phyloP scores from a whole-genome alignment of 1,139 yeast genomes.

The Dujonia santamariae region DNA sequence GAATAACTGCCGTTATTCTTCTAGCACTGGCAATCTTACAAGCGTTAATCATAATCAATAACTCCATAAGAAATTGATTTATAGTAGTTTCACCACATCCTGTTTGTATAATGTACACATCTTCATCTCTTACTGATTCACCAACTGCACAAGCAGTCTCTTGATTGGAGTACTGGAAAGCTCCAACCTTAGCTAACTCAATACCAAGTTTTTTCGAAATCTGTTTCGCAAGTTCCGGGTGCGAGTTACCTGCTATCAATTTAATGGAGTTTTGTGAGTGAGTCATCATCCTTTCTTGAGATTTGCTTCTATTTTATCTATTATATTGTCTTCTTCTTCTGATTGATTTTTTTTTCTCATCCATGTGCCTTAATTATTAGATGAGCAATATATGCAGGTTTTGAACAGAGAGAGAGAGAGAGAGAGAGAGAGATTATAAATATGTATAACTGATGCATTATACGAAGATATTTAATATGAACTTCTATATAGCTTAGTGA shows the following conservation, averaged over 20 bases:
- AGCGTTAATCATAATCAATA: slow-evolving; percentile 89
- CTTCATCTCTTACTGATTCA: slow-evolving; percentile 96
- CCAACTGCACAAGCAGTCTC: slow-evolving; percentile 93
- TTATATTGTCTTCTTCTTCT: too few species aligned
- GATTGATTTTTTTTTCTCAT: not conserved
- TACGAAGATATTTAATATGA: too few species aligned
- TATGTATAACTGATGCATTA: too few species aligned
- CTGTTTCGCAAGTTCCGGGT: slow-evolving; percentile 71
- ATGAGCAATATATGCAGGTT: slow-evolving; percentile 3
- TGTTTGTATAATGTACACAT: slow-evolving; percentile 86
- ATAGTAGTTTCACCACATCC: slow-evolving; percentile 76
- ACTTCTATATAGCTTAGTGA: too few species aligned
- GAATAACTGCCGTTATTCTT: slow-evolving; percentile 91
- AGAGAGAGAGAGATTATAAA: too few species aligned
- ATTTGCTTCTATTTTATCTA: too few species aligned
- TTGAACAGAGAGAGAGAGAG: not conserved
- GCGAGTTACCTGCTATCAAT: slow-evolving; percentile 85
- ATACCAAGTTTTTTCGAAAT: slow-evolving; percentile 63
- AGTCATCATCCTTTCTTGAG: slow-evolving; percentile 5
- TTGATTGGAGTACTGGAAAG: slow-evolving; percentile 70
- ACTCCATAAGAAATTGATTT: slow-evolving; percentile 84
- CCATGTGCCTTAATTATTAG: not conserved
- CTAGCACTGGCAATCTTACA: slow-evolving; percentile 95
- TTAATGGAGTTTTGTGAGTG: slow-evolving; percentile 61
- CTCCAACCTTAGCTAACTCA: slow-evolving; percentile 59